Conservation (phyloP, 305 asterid genomes). For the Salvia sclarea region DNA sequence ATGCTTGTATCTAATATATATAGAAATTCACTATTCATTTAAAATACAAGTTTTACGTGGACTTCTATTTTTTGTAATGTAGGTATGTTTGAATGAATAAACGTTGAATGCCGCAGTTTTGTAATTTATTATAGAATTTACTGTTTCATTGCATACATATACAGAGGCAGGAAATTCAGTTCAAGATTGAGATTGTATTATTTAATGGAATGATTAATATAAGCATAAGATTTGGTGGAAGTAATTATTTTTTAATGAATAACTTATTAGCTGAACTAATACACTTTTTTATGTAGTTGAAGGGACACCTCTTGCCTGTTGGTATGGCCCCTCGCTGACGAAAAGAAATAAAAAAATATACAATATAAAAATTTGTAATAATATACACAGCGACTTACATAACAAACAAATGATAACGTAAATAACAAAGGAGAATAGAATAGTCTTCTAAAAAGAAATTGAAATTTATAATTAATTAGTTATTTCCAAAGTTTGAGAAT, state of each 20-base stretch:
- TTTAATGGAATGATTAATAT: no score
- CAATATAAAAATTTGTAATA: neutral
- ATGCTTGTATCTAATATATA: no score
- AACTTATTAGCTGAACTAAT: neutral
- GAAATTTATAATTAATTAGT: neutral
- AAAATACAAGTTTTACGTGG: neutral
- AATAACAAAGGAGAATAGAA: neutral
- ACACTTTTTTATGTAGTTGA: neutral
- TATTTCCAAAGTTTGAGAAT: neutral
- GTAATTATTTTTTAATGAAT: neutral
- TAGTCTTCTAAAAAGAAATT: neutral
- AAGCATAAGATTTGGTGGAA: neutral
- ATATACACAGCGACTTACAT: neutral
- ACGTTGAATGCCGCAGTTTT: neutral
- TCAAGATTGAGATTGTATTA: neutral
- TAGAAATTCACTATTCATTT: no score
- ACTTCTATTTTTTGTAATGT: no score
- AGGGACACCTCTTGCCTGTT: neutral
- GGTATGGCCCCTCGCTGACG: neutral
- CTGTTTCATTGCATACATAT: neutral
- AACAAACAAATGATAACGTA: conserved; percentile 10
- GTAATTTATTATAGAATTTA: neutral
- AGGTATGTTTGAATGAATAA: neutral
- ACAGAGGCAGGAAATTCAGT: neutral
- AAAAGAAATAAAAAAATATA: neutral